Base-by-base conservation (phyloP, 768 basidiomycete genomes). In the Pholiota conissans region DNA sequence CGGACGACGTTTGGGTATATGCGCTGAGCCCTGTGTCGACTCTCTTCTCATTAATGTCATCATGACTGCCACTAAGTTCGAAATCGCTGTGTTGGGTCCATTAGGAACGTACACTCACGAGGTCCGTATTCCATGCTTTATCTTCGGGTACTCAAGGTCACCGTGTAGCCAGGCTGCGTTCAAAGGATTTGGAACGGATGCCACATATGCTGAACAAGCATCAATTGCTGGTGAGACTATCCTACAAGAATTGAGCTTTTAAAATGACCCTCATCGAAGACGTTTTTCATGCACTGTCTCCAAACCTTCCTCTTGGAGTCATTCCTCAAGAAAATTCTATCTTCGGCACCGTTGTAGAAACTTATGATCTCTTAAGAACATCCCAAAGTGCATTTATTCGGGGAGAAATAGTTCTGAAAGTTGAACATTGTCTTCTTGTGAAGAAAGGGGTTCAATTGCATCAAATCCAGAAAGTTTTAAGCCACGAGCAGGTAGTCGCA, bases 401-500 rank as follows among this genome's bases (percentile, higher is more conserved):
- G 54, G 90, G 87, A 13, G 84, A 84, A 63, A 75, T 83, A 20
- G 77, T 78, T 7, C 71, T 91, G 10, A 74, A 77, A 49, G 79
- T 93, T 10, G 78, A 84, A 51, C 91, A 93, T 63, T 87, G 85
- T 71, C 76, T 93, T 47, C 71, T 91, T 10, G 83, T 79, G n/a
- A 81, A 79, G 49, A 70, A 71, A 46, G 90, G 89, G 7, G 80
- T 83, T 28, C 75, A 79, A 56, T 60, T 85, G 8, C 68, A 77
- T 40, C 76, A 88, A 39, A 78, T 93, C 26, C 74, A 77, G 56
- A 74, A 69, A 55, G 76, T 93, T 14, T 65, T 90, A 63, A 93
- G 91, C 71, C 91, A 93, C 60, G 91, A 92, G 66, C 91, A 93
- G 76, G 91, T 90, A 54, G 49, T n/a, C n/a, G n/a, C n/a, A n/a